Evolutionary conservation across 805 yeast species (phyloP).

Genomic region (Candida andamanensis): DNA sequence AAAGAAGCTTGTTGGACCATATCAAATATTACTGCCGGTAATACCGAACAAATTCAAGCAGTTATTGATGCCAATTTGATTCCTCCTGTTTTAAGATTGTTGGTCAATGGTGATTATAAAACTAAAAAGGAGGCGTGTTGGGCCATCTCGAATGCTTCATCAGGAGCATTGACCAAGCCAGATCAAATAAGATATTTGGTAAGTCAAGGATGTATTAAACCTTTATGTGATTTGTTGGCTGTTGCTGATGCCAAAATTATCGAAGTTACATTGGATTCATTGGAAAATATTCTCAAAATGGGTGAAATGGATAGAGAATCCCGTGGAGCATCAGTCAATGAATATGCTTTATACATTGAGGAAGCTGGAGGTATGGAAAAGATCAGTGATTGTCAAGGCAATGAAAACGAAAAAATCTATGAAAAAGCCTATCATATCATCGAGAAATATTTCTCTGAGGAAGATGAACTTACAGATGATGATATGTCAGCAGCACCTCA

Average conservation of each 20-base stretch:
- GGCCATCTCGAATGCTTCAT: slow-evolving; percentile 97
- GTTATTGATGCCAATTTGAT: slow-evolving; percentile 92
- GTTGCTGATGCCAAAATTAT: slow-evolving; percentile 88
- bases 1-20: slow-evolving; percentile 99
- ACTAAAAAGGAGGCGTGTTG: slow-evolving; percentile 98
- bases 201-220: slow-evolving; percentile 93
- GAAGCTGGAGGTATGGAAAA: slow-evolving; percentile 99
- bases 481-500: slow-evolving; percentile 71
- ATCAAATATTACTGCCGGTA: slow-evolving; percentile 97
- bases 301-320: slow-evolving; percentile 91
- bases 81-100: slow-evolving; percentile 83
- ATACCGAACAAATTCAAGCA: slow-evolving; percentile 90
- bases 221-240: slow-evolving; percentile 85
- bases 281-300: slow-evolving; percentile 88
- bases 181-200: slow-evolving; percentile 93
- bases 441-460: slow-evolving; percentile 86
- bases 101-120: slow-evolving; percentile 81
- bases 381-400: slow-evolving; percentile 87
- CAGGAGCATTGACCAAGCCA: slow-evolving; percentile 89
- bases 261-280: slow-evolving; percentile 92
- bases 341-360: slow-evolving; percentile 87
- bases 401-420: slow-evolving; percentile 88
- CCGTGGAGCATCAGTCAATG: slow-evolving; percentile 63
- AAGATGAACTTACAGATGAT: slow-evolving; percentile 61
- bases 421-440: slow-evolving; percentile 86